phyloP scores from a whole-genome alignment of 257 asterid species.

The Dorcoceras hygrometricum region DNA sequence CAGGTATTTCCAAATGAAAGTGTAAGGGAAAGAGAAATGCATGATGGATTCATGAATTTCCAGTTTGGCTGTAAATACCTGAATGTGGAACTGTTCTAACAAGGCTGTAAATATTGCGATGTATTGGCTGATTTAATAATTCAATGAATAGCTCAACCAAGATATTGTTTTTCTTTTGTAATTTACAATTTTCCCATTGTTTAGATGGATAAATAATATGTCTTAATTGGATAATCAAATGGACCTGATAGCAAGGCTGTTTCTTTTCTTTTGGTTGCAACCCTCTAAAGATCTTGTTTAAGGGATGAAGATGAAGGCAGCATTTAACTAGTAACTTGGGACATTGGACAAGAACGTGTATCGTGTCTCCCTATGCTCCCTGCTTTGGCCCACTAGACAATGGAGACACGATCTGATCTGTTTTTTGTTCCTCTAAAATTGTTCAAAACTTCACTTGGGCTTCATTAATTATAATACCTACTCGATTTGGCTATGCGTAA shows the following conservation, averaged over 20 bases:
- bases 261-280: not conserved
- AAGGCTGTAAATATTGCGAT: too few species aligned
- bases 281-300: not conserved
- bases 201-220: constrained; percentile 6
- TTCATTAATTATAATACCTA: constrained; percentile 19
- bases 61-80: constrained; percentile 1
- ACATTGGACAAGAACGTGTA: not conserved
- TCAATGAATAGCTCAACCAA: constrained; percentile 6
- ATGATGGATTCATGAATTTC: constrained; percentile 1
- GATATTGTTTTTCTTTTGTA: not conserved
- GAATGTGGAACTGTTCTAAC: not conserved
- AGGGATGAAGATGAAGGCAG: constrained; percentile 5
- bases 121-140: constrained; percentile 10
- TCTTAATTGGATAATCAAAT: constrained; percentile 10
- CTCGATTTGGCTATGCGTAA: not conserved
- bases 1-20: not conserved
- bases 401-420: constrained; percentile 2
- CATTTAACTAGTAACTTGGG: constrained; percentile 3
- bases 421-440: constrained; percentile 9
- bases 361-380: constrained; percentile 6
- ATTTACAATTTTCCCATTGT: not conserved
- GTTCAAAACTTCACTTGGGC: constrained; percentile 11
- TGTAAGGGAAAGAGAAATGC: not conserved
- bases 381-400: constrained; percentile 10
- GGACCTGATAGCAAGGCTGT: not conserved